A percentile compares a stretch with the other conserved stretches of the same genome.
phyloP scores from a whole-genome alignment of 2,329 filamentous ascomycete genomes.

The Parafenestella ontariensis region DNA sequence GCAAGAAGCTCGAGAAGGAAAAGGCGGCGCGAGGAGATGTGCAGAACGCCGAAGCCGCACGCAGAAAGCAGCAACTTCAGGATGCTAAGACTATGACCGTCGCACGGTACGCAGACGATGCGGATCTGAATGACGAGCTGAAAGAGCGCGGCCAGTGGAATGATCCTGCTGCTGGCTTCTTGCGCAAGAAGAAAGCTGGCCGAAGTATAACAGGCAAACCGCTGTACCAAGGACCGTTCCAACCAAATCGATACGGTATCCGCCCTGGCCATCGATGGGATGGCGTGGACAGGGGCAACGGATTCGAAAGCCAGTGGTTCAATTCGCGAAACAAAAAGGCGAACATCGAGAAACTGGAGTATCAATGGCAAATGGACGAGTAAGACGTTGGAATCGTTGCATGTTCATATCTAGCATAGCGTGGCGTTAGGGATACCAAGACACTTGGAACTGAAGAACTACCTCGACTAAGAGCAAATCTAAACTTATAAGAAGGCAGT shows the following conservation, averaged over 20 bases:
- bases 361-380: constrained; percentile 97
- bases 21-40: constrained; percentile 84
- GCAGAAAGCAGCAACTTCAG: constrained; percentile 70
- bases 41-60: constrained; percentile 72
- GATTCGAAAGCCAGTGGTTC: constrained; percentile 93
- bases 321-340: constrained; percentile 80
- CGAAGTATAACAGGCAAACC: constrained; percentile 64
- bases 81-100: constrained; percentile 85
- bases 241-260: constrained; percentile 94
- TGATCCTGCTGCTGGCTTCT: constrained; percentile 86
- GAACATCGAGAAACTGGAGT: constrained; percentile 80
- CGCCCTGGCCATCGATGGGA: constrained; percentile 94
- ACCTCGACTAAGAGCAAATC: background rate
- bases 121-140: constrained; percentile 82
- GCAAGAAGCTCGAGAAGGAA: constrained; percentile 69
- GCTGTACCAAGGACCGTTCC: constrained; percentile 77
- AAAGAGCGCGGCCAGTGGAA: constrained; percentile 84
- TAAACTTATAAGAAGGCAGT: background rate
- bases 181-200: constrained; percentile 61
- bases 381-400: constrained; percentile 43
- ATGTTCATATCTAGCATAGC: constrained; percentile 9
- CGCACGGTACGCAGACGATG: constrained; percentile 82
- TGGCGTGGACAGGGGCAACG: constrained; percentile 91
- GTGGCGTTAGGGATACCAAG: constrained; percentile 2
- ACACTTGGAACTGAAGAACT: background rate